Conservation (phyloP, 2,329 filamentous ascomycete genomes). For the Capronia epimyces region DNA sequence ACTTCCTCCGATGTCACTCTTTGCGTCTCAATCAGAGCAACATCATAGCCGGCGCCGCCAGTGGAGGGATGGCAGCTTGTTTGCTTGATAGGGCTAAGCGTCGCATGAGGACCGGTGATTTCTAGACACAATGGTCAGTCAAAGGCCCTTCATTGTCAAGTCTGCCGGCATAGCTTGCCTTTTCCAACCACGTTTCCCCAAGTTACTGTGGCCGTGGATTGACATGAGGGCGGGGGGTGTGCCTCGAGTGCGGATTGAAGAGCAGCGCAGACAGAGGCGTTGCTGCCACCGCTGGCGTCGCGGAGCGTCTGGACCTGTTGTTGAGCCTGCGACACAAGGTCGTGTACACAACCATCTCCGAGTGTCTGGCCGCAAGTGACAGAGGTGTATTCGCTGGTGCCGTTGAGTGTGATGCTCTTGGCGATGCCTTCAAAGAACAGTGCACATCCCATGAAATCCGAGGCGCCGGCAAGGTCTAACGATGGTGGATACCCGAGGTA, state of each 20-base stretch:
- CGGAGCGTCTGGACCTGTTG: slow-evolving; percentile 6
- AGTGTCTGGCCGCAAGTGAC: slow-evolving; percentile 15
- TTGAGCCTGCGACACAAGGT: slow-evolving; percentile 12
- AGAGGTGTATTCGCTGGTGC: slow-evolving; percentile 8
- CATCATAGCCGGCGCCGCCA: slow-evolving; percentile 10
- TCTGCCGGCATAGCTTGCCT: slow-evolving; percentile 3
- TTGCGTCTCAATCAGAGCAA: slow-evolving; percentile 16
- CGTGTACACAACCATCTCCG: slow-evolving; percentile 10
- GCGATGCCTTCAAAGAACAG: slow-evolving; percentile 22
- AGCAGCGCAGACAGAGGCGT: slow-evolving; percentile 2
- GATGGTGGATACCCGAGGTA: slow-evolving; percentile 17
- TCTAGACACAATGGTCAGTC: slow-evolving; percentile 2
- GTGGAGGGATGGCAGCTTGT: slow-evolving; percentile 14
- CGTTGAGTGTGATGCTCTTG: slow-evolving; percentile 12
- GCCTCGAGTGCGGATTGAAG: slow-evolving; percentile 10
- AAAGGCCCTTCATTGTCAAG: background rate
- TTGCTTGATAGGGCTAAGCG: slow-evolving; percentile 3
- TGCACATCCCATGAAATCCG: slow-evolving; percentile 12
- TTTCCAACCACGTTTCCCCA: slow-evolving; percentile 17
- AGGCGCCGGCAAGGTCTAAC: slow-evolving; percentile 5
- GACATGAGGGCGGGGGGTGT: slow-evolving; percentile 14
- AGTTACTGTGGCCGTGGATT: slow-evolving; percentile 9
- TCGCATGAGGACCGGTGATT: slow-evolving; percentile 10
- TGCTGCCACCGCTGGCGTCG: background rate
- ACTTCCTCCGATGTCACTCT: slow-evolving; percentile 14